phyloP scores from a whole-genome alignment of 176 grass and related monocot species.

The Puya raimondii region DNA sequence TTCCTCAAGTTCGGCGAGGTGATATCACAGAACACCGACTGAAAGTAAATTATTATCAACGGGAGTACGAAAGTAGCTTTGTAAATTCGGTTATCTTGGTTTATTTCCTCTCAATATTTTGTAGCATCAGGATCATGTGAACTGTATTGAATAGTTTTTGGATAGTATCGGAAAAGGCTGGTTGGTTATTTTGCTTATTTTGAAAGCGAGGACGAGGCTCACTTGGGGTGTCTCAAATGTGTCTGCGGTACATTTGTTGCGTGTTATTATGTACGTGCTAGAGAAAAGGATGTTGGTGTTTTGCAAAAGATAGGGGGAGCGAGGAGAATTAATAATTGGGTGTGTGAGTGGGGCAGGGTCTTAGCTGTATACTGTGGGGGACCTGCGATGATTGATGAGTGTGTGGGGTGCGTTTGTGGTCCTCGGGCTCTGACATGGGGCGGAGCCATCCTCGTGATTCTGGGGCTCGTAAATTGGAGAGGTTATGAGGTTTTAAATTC shows the following conservation, averaged over 20 bases:
- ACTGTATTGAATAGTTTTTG: slow-evolving; percentile 27
- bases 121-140: slow-evolving; percentile 24
- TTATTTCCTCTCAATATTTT: neutral
- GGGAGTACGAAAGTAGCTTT: neutral
- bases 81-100: slow-evolving; percentile 7
- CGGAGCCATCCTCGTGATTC: slow-evolving; percentile 18
- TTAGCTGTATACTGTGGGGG: slow-evolving; percentile 12
- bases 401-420: neutral
- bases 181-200: neutral
- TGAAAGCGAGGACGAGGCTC: too few species aligned
- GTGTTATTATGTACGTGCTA: neutral
- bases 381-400: slow-evolving; percentile 29
- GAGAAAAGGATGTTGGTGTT: slow-evolving; percentile 5
- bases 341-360: slow-evolving; percentile 16
- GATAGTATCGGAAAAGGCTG: slow-evolving; percentile 4
- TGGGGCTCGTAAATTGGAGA: slow-evolving; percentile 20
- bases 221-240: neutral
- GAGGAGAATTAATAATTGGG: slow-evolving; percentile 23
- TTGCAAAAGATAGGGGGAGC: neutral
- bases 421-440: slow-evolving; percentile 15
- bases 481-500: neutral
- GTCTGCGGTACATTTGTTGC: neutral
- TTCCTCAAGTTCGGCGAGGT: slow-evolving; percentile 94
- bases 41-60: too few species aligned
- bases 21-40: slow-evolving; percentile 64